Base-by-base conservation (phyloP, 257 asterid genomes). In the Capsicum rhomboideum region DNA sequence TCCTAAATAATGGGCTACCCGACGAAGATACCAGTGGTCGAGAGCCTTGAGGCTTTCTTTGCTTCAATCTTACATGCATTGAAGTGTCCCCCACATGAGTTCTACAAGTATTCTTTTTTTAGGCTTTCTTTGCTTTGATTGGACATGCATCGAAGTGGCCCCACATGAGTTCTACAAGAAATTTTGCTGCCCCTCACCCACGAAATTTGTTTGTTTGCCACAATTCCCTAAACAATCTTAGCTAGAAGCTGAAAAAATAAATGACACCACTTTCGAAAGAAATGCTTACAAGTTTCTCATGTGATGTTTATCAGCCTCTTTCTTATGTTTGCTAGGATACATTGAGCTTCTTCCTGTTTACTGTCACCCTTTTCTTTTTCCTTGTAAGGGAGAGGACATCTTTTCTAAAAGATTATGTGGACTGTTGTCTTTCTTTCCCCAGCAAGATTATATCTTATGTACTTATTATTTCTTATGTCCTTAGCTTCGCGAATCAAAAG, bases 401-500 rank as follows among this genome's bases (percentile, higher is more conserved):
- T 75, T 23, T 75, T 49, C 61, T 17, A 28, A 54, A 46, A 49
- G 16, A 49, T 50, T 50, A 26, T 50, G 26, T 49, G 56, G 81
- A 49, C 61, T 23, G 10, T 52, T 49, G 4, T 49, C 16, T 49
- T 49, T 49, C 61, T 75, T 75, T 49, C 23, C 81, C 7, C 8
- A 23, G 59, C 61, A 49, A 75, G 40, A 23, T 29, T 49, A 8
- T 75, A 46, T 75, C 44, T 75, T 26, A 75, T 75, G 81, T 50
- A 14, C 8, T 75, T 75, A 23, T 49, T 82, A 44, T 85, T 78
- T 49, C 56, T 23, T 83, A 77, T 58, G 84, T 79, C 64, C 79
- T 90, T 93, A 95, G 99, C 99, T 95, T 69, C 98, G 99, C 5
- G 99, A 95, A 90, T 93, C 92, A 64, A 95, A 95, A 87, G 98